Conservation (phyloP, 306 rosid genomes). For the Citrullus amarus region DNA sequence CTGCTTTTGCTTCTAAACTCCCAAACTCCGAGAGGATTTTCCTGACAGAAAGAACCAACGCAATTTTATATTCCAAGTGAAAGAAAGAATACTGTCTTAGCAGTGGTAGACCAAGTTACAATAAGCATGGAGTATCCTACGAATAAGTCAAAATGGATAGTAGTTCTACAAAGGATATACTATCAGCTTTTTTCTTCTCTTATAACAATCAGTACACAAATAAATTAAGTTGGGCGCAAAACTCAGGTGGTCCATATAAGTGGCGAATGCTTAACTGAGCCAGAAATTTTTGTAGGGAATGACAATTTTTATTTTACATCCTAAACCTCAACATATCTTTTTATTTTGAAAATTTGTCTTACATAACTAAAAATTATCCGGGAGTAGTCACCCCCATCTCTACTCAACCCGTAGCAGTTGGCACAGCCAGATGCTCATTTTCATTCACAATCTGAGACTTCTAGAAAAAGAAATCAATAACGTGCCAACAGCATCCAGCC, state of each 20-base stretch:
- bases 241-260: not conserved
- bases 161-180: not conserved
- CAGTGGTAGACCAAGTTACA: not conserved
- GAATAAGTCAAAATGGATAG: not conserved
- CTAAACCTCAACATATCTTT: not conserved
- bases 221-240: not conserved
- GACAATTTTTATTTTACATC: not conserved
- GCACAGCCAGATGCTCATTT: not conserved
- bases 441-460: not conserved
- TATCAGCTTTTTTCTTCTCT: not conserved
- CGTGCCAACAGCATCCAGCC: not conserved
- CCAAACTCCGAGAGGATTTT: slow-evolving; percentile 68
- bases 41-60: slow-evolving; percentile 28
- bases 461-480: not conserved
- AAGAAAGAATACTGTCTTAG: not conserved
- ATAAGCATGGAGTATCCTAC: not conserved
- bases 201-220: not conserved
- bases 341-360: not conserved
- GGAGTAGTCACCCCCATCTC: not conserved
- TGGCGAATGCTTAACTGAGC: not conserved
- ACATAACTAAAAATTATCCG: not conserved
- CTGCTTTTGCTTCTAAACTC: slow-evolving; percentile 83
- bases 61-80: not conserved
- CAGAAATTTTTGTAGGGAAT: not conserved
- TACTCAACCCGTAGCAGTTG: not conserved